Percentiles rank a stretch among this genome's conserved stretches.
Conservation (phyloP, 139 green algal genomes). For the Astrephomene gubernaculifera region DNA sequence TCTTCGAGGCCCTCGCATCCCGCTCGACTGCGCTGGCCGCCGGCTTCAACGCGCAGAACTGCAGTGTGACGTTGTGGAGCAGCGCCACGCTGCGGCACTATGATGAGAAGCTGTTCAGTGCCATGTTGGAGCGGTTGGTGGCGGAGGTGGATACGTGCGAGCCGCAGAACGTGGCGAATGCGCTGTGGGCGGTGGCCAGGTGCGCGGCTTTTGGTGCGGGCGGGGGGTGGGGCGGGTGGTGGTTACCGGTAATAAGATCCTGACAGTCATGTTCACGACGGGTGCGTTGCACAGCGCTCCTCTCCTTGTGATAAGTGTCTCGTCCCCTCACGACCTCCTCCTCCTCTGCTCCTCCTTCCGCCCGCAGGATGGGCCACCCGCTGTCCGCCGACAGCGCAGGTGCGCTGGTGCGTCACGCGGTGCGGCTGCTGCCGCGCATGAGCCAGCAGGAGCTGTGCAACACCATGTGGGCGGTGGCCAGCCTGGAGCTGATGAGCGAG, state of each 20-base stretch:
- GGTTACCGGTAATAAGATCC: no score
- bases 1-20: slow-evolving; percentile 18
- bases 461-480: slow-evolving; percentile 51
- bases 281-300: no score
- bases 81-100: slow-evolving; percentile 51
- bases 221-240: background rate
- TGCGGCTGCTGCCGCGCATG: slow-evolving; percentile 50
- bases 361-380: slow-evolving; percentile 25
- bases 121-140: slow-evolving; percentile 45
- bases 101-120: slow-evolving; percentile 34
- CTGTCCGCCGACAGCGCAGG: background rate
- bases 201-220: background rate
- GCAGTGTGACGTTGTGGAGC: slow-evolving; percentile 52
- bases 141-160: slow-evolving; percentile 10
- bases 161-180: slow-evolving; percentile 66
- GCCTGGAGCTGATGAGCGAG: slow-evolving; percentile 52
- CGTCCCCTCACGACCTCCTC: no score
- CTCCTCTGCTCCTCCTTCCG: background rate
- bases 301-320: no score
- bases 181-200: slow-evolving; percentile 59
- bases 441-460: slow-evolving; percentile 58
- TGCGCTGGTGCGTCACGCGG: slow-evolving; percentile 32
- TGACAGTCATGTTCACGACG: no score
- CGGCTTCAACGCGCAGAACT: slow-evolving; percentile 56
- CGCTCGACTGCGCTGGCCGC: background rate